Conservation (phyloP, 1,284 basidiomycete genomes). For the Cryptococcus floricola region DNA sequence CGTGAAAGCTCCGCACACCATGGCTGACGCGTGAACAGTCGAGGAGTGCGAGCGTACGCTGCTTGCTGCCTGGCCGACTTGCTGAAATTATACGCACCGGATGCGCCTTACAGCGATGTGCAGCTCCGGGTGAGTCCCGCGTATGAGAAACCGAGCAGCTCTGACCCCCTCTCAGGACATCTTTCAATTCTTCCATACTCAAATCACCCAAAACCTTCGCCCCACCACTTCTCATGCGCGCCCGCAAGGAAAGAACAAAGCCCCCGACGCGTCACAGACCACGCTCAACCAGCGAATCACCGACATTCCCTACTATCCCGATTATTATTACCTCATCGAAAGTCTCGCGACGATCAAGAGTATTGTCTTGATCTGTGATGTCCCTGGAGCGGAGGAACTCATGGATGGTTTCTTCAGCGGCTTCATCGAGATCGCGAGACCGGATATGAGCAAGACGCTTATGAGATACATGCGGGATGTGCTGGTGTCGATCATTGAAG, state of each 20-base stretch:
- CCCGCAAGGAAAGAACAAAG: constrained; percentile 23
- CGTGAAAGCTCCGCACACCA: constrained; percentile 11
- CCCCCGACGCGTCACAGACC: constrained; percentile 17
- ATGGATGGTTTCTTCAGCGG: constrained; percentile 77
- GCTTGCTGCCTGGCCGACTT: constrained; percentile 94
- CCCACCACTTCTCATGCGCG: constrained; percentile 43
- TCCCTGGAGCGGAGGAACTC: constrained; percentile 79
- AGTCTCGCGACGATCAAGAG: constrained; percentile 90
- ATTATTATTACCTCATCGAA: constrained; percentile 90
- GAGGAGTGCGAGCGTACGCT: constrained; percentile 84
- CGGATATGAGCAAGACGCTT: constrained; percentile 80
- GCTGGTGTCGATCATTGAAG: constrained; percentile 83
- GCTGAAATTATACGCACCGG: constrained; percentile 88
- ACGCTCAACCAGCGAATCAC: constrained; percentile 53
- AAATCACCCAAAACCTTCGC: constrained; percentile 71
- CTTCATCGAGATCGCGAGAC: constrained; percentile 69
- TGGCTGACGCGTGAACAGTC: constrained; percentile 23
- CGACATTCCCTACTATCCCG: constrained; percentile 64
- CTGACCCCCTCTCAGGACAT: constrained; percentile 63
- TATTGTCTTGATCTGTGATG: constrained; percentile 86
- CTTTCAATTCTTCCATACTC: constrained; percentile 88
- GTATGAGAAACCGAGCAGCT: not conserved
- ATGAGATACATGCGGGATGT: constrained; percentile 85
- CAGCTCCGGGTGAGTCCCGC: constrained; percentile 60
- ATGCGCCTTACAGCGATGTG: constrained; percentile 85